Percentiles rank a stretch among this genome's conserved stretches.
Conservation (phyloP, 202 grass and related monocot species). For the Tripidium arundinaceum region DNA sequence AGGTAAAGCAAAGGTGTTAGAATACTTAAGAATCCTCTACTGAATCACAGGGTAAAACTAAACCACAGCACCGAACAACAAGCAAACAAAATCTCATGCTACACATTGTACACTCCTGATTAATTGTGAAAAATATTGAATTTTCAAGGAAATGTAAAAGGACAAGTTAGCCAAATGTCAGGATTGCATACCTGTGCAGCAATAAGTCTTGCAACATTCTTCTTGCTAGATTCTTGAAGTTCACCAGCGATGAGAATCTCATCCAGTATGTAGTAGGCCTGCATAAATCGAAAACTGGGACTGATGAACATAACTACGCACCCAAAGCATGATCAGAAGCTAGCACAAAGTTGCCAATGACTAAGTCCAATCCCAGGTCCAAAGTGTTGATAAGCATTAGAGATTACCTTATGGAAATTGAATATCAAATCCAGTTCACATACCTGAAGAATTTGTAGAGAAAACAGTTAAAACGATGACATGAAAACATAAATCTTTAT, state of each 20-base stretch:
- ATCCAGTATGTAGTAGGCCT: conserved; percentile 99
- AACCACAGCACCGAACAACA: neutral
- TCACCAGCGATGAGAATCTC: conserved; percentile 91
- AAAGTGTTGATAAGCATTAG: neutral
- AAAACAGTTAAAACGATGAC: conserved; percentile 1
- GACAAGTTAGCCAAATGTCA: conserved; percentile 1
- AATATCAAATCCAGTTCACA: conserved; percentile 99
- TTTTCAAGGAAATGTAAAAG: neutral
- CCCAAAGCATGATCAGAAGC: neutral
- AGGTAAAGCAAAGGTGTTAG: neutral
- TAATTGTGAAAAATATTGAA: neutral
- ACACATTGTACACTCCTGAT: neutral
- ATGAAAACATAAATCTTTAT: neutral
- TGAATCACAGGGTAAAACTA: neutral
- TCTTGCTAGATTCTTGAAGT: conserved; percentile 97
- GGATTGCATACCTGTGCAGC: conserved; percentile 69
- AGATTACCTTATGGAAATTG: conserved; percentile 95
- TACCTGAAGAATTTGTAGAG: conserved; percentile 46
- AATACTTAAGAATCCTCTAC: conserved; percentile 6
- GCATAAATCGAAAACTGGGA: conserved; percentile 20
- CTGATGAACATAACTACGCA: conserved; percentile 3
- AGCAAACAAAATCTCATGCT: neutral
- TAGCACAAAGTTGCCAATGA: neutral
- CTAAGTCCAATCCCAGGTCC: neutral
- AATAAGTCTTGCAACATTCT: conserved; percentile 85